Evolutionary conservation across 2,329 filamentous ascomycete genomes (phyloP), one percentile per base, ranked within the genome.

Genomic region (Parastagonospora nodorum): DNA sequence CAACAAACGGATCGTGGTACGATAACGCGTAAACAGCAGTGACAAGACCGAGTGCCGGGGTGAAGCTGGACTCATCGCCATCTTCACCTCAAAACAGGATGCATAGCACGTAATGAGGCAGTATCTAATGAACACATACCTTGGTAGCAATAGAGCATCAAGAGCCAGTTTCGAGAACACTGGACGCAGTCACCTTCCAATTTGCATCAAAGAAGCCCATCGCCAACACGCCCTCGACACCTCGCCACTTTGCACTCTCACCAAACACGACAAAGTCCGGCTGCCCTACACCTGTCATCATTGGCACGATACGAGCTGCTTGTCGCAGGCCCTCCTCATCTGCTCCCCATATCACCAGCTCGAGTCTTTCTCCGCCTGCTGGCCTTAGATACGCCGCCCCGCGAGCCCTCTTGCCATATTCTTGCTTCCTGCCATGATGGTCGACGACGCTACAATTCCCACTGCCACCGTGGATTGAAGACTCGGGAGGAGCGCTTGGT

Each of bases 241-340:
- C 82, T 55, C 76, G 77, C 78, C 78, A 82, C 49, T 74, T 72
- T 63, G 78, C 78, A 19, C 67, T 73, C 45, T 70, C 61, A 37
- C 77, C 74, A 27, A 81, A 58, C 2, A 85, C 64, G 4, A 85
- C 72, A 58, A 84, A 84, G 57, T 85, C 82, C 10, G 83, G 82
- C 57, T 83, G 80, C 0, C 82, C 82, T 42, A 78, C 79, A 8
- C 83, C 83, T 14, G 82, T 82, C 44, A 84, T 65, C 57, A 80
- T 78, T 0, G 83, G 83, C 19, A 84, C 73, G 32, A 85, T 68
- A 28, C 82, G 75, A 4, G 80, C 77, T 35, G 81, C 82, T 48
- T 79, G 75, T 29, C 72, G 68, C 40, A 84, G 65, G 5, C 77
- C 79, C 16, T 72, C 67, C 16, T 69, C 66, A 65, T 83, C 79